These are phyloP conservation scores for Umbelopsis sp. DNA, from an alignment of 371 early-diverging fungal genomes.

Conservation along the genomic window DNA sequence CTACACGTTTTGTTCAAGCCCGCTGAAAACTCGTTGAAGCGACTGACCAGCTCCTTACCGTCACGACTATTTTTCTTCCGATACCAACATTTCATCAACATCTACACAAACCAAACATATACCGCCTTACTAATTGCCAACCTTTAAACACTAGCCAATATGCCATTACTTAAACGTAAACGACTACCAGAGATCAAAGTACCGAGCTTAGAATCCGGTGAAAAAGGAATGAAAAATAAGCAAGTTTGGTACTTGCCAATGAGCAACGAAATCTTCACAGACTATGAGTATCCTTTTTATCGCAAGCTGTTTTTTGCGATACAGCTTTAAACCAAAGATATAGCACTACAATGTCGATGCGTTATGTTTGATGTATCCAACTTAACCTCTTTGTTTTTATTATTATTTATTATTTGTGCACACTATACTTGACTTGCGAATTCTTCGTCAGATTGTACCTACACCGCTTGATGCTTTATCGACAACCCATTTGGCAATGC, in stretches of 20 bases:
- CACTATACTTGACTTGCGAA: conserved; percentile 6
- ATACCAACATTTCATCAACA: conserved; percentile 1
- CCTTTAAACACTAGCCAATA: conserved; percentile 24
- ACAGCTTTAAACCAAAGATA: too few species aligned
- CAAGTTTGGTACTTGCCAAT: conserved; percentile 78
- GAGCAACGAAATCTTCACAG: conserved; percentile 82
- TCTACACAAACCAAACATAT: background rate
- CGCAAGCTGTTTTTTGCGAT: too few species aligned
- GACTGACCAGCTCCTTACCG: background rate
- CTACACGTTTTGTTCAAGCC: background rate
- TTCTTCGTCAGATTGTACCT: conserved; percentile 68
- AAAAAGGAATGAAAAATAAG: conserved; percentile 50
- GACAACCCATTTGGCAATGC: conserved; percentile 81
- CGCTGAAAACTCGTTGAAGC: background rate
- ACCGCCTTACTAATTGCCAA: background rate
- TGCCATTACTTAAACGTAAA: conserved; percentile 68
- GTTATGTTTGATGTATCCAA: background rate
- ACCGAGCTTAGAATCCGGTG: conserved; percentile 43
- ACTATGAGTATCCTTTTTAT: conserved; percentile 72
- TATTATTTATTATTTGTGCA: conserved; percentile 9
- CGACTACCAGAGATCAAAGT: conserved; percentile 42
- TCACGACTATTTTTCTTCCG: conserved; percentile 13
- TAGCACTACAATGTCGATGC: too few species aligned
- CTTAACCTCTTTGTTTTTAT: conserved; percentile 8
- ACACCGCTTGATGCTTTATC: conserved; percentile 68